A percentile compares a stretch with the other conserved stretches of the same genome.
Evolutionary conservation across 495 filamentous ascomycete genomes (phyloP).

Genomic region (Penicillium herquei): DNA sequence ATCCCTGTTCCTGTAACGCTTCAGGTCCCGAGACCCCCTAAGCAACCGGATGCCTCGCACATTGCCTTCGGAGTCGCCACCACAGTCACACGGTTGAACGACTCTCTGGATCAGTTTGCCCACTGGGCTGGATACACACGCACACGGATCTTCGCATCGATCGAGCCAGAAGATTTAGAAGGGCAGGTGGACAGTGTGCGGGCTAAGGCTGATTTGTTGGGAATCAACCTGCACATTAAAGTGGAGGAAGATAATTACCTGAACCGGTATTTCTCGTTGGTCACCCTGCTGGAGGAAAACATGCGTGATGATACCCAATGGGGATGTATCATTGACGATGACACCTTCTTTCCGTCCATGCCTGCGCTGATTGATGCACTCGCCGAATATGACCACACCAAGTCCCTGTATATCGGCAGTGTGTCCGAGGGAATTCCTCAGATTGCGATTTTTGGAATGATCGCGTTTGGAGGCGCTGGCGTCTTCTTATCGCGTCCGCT

Average conservation of each 20-base stretch:
- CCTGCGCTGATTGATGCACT: constrained; percentile 46
- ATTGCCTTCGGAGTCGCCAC: constrained; percentile 64
- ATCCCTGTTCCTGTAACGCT: constrained; percentile 34
- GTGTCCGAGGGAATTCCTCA: constrained; percentile 55
- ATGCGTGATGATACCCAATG: constrained; percentile 52
- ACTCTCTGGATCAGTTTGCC: constrained; percentile 53
- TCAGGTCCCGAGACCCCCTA: constrained; percentile 30
- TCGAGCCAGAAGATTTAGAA: constrained; percentile 43
- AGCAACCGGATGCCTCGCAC: constrained; percentile 46
- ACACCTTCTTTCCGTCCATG: constrained; percentile 64
- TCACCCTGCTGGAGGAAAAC: constrained; percentile 49
- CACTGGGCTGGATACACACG: constrained; percentile 62
- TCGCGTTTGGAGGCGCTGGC: constrained; percentile 61
- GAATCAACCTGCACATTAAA: constrained; percentile 53
- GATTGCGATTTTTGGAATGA: constrained; percentile 48
- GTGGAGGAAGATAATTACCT: constrained; percentile 47
- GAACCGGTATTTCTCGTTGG: constrained; percentile 59
- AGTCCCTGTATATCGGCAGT: constrained; percentile 53
- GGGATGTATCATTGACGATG: constrained; percentile 66
- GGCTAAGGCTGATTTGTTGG: constrained; percentile 39
- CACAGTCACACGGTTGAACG: constrained; percentile 51
- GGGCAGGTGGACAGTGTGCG: constrained; percentile 22
- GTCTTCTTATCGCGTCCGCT: constrained; percentile 57
- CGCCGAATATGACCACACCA: constrained; percentile 41
- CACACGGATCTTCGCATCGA: constrained; percentile 54